Conservation (phyloP, 371 early-diverging fungal species). For the Quaeritorhiza haematococci region DNA sequence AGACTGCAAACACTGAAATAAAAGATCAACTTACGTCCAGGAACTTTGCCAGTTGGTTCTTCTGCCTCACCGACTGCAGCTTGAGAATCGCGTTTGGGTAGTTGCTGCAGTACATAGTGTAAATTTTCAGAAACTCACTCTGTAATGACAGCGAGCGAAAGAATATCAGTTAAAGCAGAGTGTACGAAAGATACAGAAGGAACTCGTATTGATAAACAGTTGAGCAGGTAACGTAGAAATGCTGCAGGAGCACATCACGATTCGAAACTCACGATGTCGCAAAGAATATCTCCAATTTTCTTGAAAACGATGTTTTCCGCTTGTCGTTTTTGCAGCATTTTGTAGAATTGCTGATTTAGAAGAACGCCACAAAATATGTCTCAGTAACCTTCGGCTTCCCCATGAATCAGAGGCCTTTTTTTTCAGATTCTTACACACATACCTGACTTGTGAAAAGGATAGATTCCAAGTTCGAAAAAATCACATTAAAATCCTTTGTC, state of each 20-base stretch:
- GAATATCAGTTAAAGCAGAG: background rate
- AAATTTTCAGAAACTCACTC: conserved; percentile 48
- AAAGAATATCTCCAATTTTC: conserved; percentile 38
- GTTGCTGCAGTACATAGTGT: conserved; percentile 52
- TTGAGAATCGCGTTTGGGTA: conserved; percentile 46
- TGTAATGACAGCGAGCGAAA: too few species aligned
- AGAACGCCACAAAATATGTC: background rate
- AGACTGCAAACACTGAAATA: conserved; percentile 1
- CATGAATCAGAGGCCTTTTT: too few species aligned
- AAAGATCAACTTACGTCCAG: conserved; percentile 20
- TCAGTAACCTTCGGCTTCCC: too few species aligned
- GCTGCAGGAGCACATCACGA: background rate
- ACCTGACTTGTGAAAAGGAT: conserved; percentile 47
- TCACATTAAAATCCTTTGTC: conserved; percentile 41
- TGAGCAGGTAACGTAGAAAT: too few species aligned
- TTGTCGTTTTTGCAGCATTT: conserved; percentile 25
- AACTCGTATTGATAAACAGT: too few species aligned
- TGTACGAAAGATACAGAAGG: background rate
- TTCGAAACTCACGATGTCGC: conserved; percentile 27
- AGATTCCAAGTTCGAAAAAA: conserved; percentile 53
- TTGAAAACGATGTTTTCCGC: conserved; percentile 25
- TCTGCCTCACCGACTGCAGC: conserved; percentile 32
- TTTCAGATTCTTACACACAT: background rate
- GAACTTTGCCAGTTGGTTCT: conserved; percentile 30
- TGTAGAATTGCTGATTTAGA: conserved; percentile 24